Evolutionary conservation across 2,329 filamentous ascomycete genomes (phyloP).

Genomic region (Botryotinia globosa): DNA sequence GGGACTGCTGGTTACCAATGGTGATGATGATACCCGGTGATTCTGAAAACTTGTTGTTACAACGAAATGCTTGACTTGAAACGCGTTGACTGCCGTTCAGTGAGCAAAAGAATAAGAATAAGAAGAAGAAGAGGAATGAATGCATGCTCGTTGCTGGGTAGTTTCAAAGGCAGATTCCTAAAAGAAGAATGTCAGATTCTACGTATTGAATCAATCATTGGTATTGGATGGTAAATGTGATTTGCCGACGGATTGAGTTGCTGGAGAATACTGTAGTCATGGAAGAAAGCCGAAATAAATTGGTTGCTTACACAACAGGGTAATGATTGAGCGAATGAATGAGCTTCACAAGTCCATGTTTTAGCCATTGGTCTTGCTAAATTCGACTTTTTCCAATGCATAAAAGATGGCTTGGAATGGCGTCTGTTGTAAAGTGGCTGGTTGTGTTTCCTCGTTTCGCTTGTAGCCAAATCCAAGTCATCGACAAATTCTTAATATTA

Average conservation of each 20-base stretch:
- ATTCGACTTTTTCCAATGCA: constrained; percentile 6
- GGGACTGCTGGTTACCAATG: constrained; percentile 17
- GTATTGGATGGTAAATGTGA: background rate
- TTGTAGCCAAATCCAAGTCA: background rate
- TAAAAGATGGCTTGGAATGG: constrained; percentile 12
- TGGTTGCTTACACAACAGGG: background rate
- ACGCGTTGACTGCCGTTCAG: background rate
- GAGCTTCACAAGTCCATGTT: background rate
- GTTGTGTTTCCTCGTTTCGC: background rate
- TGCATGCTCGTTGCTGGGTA: background rate
- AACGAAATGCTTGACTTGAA: background rate
- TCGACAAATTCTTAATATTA: background rate
- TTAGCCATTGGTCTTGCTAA: background rate
- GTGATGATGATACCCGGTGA: constrained; percentile 13
- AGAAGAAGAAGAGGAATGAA: background rate
- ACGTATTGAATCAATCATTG: background rate
- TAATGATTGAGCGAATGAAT: background rate
- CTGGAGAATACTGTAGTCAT: constrained; percentile 6
- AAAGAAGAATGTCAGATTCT: constrained; percentile 4
- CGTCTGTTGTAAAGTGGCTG: constrained; percentile 5
- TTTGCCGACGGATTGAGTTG: constrained; percentile 2
- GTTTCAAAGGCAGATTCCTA: background rate
- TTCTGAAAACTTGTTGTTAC: constrained; percentile 10
- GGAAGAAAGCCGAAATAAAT: background rate
- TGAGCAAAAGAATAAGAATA: background rate